Evolutionary conservation across 768 basidiomycete species (phyloP).

Genomic region (Holtermanniella nyarrowii): DNA sequence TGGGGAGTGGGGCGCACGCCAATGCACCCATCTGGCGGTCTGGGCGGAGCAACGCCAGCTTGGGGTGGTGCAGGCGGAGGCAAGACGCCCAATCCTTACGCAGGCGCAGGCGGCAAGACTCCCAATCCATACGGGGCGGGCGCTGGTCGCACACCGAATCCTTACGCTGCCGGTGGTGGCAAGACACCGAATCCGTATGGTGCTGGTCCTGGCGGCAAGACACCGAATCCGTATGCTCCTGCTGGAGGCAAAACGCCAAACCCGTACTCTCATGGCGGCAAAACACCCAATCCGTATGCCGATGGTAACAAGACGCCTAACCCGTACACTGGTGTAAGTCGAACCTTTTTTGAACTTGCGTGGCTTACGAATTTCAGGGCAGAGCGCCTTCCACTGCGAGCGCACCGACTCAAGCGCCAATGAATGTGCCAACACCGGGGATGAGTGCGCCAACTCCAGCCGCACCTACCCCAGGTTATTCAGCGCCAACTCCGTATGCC

Average conservation of each 20-base stretch:
- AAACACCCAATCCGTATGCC: conserved; percentile 7
- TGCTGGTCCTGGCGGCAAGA: conserved; percentile 12
- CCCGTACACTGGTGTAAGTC: conserved; percentile 6
- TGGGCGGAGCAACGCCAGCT: conserved; percentile 10
- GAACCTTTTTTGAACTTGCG: neutral
- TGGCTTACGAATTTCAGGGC: too few species aligned
- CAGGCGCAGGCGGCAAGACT: conserved; percentile 51
- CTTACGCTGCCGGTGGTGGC: conserved; percentile 17
- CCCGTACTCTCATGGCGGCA: conserved; percentile 23
- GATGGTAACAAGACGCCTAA: conserved; percentile 16
- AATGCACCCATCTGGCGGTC: neutral
- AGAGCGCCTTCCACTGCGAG: too few species aligned
- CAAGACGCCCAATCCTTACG: conserved; percentile 47
- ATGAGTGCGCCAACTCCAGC: conserved; percentile 42
- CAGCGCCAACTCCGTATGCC: conserved; percentile 34
- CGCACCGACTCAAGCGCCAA: conserved; percentile 13
- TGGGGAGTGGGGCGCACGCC: conserved; percentile 28
- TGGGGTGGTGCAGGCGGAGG: conserved; percentile 31
- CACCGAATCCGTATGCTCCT: conserved; percentile 25
- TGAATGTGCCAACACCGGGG: conserved; percentile 15
- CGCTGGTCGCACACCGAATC: neutral
- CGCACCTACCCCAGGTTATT: conserved; percentile 43
- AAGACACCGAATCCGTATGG: conserved; percentile 52
- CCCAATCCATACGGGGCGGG: conserved; percentile 56
- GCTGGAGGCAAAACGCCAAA: conserved; percentile 19